These are phyloP conservation scores for Solanum megistacrolobum DNA, from an alignment of 257 asterid species.

Conservation along the genomic window DNA sequence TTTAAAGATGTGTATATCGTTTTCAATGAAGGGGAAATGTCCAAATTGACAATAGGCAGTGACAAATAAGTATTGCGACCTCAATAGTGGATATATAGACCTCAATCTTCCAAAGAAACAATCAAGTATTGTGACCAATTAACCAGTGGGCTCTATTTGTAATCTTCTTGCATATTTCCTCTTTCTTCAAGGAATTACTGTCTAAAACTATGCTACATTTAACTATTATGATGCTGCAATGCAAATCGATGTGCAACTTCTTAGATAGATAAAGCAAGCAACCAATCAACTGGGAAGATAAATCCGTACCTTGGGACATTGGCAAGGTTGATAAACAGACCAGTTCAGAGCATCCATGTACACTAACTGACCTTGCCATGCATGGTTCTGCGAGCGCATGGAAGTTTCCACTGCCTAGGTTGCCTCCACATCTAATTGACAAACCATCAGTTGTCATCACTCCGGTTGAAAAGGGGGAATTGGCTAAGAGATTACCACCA, in stretches of 20 bases:
- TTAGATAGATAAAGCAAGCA: background rate
- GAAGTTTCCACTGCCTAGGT: slow-evolving; percentile 37
- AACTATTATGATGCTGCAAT: background rate
- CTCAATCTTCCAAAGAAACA: background rate
- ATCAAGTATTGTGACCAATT: background rate
- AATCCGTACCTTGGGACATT: slow-evolving; percentile 36
- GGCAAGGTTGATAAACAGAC: slow-evolving; percentile 46
- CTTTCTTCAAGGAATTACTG: background rate
- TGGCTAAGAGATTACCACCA: slow-evolving; percentile 27
- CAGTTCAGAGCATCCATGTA: slow-evolving; percentile 80
- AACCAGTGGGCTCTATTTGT: background rate
- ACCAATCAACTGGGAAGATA: background rate
- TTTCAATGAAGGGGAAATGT: background rate
- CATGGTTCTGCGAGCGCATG: slow-evolving; percentile 41
- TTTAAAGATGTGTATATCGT: background rate
- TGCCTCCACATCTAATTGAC: slow-evolving; percentile 33
- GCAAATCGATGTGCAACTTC: background rate
- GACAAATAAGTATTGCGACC: background rate
- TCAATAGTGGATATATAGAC: background rate
- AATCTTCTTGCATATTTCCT: background rate
- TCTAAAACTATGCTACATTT: background rate
- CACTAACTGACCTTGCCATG: slow-evolving; percentile 83
- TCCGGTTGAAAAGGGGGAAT: slow-evolving; percentile 67
- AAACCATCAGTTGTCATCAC: slow-evolving; percentile 52
- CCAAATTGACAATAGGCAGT: background rate